phyloP scores from a whole-genome alignment of 139 green algal genomes.

The Chlorokybus atmophyticus region DNA sequence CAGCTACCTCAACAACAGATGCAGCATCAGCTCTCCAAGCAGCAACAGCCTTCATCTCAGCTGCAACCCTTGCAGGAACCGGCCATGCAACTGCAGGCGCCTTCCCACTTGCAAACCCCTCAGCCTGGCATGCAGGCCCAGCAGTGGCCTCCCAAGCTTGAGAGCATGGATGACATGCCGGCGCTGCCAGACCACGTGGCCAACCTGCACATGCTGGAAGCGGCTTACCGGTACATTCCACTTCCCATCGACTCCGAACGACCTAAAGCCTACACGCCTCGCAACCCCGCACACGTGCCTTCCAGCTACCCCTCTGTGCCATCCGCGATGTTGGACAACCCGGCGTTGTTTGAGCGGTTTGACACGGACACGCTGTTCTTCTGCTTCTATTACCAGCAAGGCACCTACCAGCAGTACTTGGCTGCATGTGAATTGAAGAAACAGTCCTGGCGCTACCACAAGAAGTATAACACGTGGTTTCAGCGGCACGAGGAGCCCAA shows the following conservation, averaged over 20 bases:
- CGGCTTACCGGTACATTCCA: slow-evolving; percentile 15
- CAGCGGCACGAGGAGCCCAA: slow-evolving; percentile 78
- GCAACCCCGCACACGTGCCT: slow-evolving; percentile 34
- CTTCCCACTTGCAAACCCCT: neutral
- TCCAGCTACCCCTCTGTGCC: slow-evolving; percentile 54
- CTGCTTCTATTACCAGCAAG: slow-evolving; percentile 91
- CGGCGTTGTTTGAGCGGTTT: slow-evolving; percentile 74
- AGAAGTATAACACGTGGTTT: slow-evolving; percentile 82
- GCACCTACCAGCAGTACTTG: slow-evolving; percentile 76
- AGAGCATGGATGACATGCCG: neutral
- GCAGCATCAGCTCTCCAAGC: neutral
- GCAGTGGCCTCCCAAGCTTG: neutral
- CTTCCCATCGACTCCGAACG: slow-evolving; percentile 14
- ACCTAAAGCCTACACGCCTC: slow-evolving; percentile 8
- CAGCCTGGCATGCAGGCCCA: neutral
- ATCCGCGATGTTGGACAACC: slow-evolving; percentile 54
- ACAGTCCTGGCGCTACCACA: slow-evolving; percentile 91
- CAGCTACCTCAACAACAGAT: slow-evolving; percentile 13
- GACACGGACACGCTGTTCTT: slow-evolving; percentile 95
- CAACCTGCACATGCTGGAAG: slow-evolving; percentile 21
- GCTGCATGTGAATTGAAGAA: slow-evolving; percentile 82
- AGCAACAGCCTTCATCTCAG: slow-evolving; percentile 9
- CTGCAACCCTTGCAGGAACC: slow-evolving; percentile 18
- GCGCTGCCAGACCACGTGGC: slow-evolving; percentile 4
- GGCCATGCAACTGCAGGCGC: slow-evolving; percentile 7